Conservation (phyloP, 495 filamentous ascomycete genomes). For the Talaromyces stipitatus region DNA sequence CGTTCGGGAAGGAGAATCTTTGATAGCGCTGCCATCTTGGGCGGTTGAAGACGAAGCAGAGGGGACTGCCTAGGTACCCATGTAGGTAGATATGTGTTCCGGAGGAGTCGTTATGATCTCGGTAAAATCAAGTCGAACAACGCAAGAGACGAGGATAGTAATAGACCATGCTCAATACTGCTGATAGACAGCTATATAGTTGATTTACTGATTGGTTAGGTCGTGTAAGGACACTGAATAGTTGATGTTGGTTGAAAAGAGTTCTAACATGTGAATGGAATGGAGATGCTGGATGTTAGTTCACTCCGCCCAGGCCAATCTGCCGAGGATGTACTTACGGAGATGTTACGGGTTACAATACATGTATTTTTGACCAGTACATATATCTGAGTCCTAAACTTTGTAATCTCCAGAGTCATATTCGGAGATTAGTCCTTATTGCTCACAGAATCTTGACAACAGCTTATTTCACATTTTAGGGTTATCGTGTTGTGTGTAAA, state of each 20-base stretch:
- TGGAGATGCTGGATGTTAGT: background rate
- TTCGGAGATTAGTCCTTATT: background rate
- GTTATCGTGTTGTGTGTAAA: background rate
- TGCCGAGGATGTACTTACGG: background rate
- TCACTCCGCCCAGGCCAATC: background rate
- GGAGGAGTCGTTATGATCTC: background rate
- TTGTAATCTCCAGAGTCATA: background rate
- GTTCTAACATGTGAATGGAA: background rate
- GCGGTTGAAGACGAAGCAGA: background rate
- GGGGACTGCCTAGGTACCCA: background rate
- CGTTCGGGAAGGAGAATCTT: constrained; percentile 65
- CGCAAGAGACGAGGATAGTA: background rate
- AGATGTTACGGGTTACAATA: background rate
- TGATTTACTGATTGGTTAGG: background rate
- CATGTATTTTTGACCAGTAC: background rate
- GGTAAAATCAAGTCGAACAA: background rate
- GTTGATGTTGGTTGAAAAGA: background rate
- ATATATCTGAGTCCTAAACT: background rate
- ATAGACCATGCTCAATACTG: background rate
- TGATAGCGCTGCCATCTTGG: constrained; percentile 69
- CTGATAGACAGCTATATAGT: background rate
- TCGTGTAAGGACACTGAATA: background rate
- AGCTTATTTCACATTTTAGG: too few relatives aligned
- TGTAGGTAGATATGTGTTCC: background rate
- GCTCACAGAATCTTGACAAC: background rate